phyloP scores from a whole-genome alignment of 148 eudicot genomes.

The Camellia granthamiana region DNA sequence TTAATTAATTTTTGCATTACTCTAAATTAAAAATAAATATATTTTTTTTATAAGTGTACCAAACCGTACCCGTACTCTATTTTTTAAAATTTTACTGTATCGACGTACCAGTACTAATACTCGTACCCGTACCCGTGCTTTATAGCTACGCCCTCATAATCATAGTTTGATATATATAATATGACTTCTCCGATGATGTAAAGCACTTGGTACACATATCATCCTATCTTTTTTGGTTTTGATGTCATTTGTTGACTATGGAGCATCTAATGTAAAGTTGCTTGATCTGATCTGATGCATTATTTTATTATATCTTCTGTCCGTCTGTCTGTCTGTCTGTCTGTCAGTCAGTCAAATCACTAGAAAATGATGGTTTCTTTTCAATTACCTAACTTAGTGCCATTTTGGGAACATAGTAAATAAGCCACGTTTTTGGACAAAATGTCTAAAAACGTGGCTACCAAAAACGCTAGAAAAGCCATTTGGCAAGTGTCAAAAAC shows the following conservation, averaged over 20 bases:
- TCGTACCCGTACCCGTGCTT: no score
- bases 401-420: no score
- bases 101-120: no score
- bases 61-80: no score
- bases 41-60: no score
- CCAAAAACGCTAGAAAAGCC: no score
- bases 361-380: constrained; percentile 21
- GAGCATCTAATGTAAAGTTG: constrained; percentile 1
- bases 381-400: not conserved
- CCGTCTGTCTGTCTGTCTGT: not conserved
- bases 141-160: not conserved
- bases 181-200: not conserved
- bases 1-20: no score
- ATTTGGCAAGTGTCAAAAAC: no score
- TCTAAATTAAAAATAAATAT: no score
- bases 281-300: constrained; percentile 49
- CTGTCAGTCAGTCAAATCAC: not conserved
- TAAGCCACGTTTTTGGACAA: no score
- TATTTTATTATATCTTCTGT: not conserved
- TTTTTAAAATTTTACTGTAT: no score
- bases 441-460: no score
- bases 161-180: not conserved
- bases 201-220: not conserved
- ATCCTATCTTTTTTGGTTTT: not conserved
- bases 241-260: not conserved